phyloP scores from a whole-genome alignment of 306 rosid genomes.

The Lathyrus oleraceus region DNA sequence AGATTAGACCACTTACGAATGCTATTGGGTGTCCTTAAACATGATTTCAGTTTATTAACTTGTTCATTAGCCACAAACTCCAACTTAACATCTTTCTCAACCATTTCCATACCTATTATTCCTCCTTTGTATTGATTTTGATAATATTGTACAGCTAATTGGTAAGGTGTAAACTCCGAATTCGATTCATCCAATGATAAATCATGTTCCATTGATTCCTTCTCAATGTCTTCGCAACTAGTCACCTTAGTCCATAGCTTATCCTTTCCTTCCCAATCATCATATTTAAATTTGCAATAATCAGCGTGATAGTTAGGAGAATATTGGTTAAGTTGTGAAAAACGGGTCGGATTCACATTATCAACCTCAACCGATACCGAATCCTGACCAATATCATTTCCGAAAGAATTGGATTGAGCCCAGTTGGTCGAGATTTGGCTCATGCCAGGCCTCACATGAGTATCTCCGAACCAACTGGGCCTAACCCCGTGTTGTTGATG shows the following conservation, averaged over 20 bases:
- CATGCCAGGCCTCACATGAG: background rate
- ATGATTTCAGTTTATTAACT: slow-evolving; percentile 42
- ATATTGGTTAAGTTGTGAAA: slow-evolving; percentile 17
- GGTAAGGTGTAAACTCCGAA: slow-evolving; percentile 12
- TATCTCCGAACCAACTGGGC: background rate
- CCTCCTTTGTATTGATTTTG: background rate
- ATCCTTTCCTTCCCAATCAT: background rate
- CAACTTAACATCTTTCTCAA: slow-evolving; percentile 14
- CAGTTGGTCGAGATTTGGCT: background rate
- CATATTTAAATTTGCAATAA: background rate
- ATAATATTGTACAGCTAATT: slow-evolving; percentile 20
- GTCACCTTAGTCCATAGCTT: slow-evolving; percentile 4
- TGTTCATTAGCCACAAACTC: slow-evolving; percentile 24
- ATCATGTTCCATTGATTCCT: slow-evolving; percentile 5
- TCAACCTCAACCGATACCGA: background rate
- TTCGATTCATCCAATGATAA: background rate
- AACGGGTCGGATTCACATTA: background rate
- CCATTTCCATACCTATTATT: background rate
- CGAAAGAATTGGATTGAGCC: background rate
- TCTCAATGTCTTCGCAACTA: background rate
- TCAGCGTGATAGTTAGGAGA: background rate
- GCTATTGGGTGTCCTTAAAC: slow-evolving; percentile 52
- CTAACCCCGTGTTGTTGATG: background rate
- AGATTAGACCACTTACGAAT: slow-evolving; percentile 37
- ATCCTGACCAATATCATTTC: background rate